A percentile compares a stretch with the other conserved stretches of the same genome.
Conservation (phyloP, 441 rosid genomes). For the Biscutella laevigata region DNA sequence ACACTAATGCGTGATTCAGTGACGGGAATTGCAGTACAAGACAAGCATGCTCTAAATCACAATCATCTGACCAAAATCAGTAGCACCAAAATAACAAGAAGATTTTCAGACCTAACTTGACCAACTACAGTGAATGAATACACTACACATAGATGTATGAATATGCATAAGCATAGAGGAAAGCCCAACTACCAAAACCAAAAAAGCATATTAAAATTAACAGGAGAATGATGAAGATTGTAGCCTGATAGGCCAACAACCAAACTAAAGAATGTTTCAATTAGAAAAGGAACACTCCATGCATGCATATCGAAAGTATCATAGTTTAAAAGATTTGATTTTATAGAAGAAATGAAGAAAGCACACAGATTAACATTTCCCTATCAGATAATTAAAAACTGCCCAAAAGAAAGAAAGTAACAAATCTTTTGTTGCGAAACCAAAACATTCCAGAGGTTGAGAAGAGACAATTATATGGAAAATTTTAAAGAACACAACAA, state of each 20-base stretch:
- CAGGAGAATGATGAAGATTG: conserved; percentile 5
- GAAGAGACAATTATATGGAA: no score
- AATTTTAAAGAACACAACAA: neutral
- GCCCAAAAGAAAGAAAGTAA: no score
- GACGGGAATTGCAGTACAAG: neutral
- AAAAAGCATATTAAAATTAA: neutral
- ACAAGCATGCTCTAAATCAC: conserved; percentile 3
- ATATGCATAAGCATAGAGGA: conserved; percentile 4
- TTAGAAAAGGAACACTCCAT: conserved; percentile 5
- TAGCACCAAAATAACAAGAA: neutral
- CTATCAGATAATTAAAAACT: neutral
- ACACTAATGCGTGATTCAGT: conserved; percentile 2
- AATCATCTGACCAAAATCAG: conserved; percentile 8
- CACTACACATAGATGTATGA: neutral
- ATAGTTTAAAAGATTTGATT: no score
- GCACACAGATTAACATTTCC: neutral
- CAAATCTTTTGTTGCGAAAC: no score
- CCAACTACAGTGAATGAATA: conserved; percentile 13
- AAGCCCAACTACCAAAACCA: neutral
- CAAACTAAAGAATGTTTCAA: conserved; percentile 4
- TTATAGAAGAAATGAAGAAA: neutral
- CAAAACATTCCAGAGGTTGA: no score
- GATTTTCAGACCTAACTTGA: conserved; percentile 21
- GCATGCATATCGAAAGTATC: conserved; percentile 15
- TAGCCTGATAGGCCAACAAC: conserved; percentile 26